Evolutionary conservation across 2,329 filamentous ascomycete species (phyloP).

Genomic region (Nigrospora sphaerica): DNA sequence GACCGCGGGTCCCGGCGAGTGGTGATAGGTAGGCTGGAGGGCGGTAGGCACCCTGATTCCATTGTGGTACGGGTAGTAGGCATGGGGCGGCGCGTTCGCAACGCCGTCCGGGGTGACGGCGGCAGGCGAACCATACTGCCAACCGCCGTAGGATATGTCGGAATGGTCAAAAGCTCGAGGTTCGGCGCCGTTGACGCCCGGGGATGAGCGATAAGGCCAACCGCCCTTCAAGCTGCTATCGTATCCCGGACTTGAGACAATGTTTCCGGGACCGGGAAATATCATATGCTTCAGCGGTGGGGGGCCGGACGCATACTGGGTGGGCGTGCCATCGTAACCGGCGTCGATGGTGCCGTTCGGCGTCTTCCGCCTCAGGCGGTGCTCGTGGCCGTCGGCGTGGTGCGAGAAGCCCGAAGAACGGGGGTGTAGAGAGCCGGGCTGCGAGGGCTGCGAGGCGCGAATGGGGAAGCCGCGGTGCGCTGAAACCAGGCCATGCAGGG

Average conservation of each 20-base stretch:
- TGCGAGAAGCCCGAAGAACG: constrained; percentile 16
- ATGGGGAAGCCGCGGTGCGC: constrained; percentile 26
- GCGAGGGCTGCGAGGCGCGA: constrained; percentile 25
- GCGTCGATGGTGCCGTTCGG: constrained; percentile 89
- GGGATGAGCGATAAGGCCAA: constrained; percentile 12
- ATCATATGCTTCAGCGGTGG: constrained; percentile 80
- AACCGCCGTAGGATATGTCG: constrained; percentile 11
- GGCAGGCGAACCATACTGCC: constrained; percentile 13
- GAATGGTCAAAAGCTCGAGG: constrained; percentile 6
- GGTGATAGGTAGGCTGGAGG: constrained; percentile 25
- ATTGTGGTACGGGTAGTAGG: constrained; percentile 19
- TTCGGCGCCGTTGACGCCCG: constrained; percentile 9
- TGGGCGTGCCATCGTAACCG: constrained; percentile 79
- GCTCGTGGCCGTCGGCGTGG: constrained; percentile 44
- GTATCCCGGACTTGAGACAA: constrained; percentile 15
- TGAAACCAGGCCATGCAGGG: constrained; percentile 8
- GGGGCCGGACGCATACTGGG: constrained; percentile 64
- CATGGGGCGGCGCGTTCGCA: constrained; percentile 13
- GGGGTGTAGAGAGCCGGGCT: constrained; percentile 14
- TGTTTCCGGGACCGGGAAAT: constrained; percentile 47
- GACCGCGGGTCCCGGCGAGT: constrained; percentile 27
- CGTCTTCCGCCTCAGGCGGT: constrained; percentile 84
- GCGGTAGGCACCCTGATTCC: constrained; percentile 19
- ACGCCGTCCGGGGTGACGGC: constrained; percentile 16
- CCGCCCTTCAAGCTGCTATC: constrained; percentile 10